Conservation (phyloP, 768 basidiomycete genomes). For the Kwoniella mangroviensis region DNA sequence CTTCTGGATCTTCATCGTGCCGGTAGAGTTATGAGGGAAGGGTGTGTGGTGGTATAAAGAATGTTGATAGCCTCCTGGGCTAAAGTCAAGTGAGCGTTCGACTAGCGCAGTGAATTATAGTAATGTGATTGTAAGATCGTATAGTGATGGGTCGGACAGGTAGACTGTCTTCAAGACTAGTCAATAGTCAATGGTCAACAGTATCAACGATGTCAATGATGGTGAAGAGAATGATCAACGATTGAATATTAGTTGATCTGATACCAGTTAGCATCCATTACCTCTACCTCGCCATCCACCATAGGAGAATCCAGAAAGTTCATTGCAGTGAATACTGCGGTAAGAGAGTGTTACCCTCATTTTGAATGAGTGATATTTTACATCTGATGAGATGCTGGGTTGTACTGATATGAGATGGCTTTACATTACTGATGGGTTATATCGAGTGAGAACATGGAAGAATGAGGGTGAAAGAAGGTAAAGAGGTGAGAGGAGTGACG, state of each 20-base stretch:
- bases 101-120: constrained; percentile 18
- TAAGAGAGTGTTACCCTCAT: neutral
- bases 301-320: neutral
- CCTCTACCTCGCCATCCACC: neutral
- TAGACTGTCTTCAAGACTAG: constrained; percentile 30
- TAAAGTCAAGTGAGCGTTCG: constrained; percentile 4
- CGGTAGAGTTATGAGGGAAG: neutral
- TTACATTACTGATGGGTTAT: neutral
- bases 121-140: neutral
- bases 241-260: neutral
- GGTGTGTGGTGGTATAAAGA: constrained; percentile 4
- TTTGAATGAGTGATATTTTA: neutral
- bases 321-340: constrained; percentile 3
- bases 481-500: neutral
- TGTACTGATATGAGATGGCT: constrained; percentile 18
- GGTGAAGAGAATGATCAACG: neutral
- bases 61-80: constrained; percentile 42
- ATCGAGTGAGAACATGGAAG: constrained; percentile 11
- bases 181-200: constrained; percentile 8
- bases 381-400: constrained; percentile 1
- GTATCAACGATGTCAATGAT: neutral
- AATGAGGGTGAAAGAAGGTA: neutral
- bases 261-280: too few species aligned
- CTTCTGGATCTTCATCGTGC: constrained; percentile 29
- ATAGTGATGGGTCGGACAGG: neutral